A percentile compares a stretch with the other conserved stretches of the same genome.
Conservation (phyloP, 768 basidiomycete genomes). For the Imleria badia region DNA sequence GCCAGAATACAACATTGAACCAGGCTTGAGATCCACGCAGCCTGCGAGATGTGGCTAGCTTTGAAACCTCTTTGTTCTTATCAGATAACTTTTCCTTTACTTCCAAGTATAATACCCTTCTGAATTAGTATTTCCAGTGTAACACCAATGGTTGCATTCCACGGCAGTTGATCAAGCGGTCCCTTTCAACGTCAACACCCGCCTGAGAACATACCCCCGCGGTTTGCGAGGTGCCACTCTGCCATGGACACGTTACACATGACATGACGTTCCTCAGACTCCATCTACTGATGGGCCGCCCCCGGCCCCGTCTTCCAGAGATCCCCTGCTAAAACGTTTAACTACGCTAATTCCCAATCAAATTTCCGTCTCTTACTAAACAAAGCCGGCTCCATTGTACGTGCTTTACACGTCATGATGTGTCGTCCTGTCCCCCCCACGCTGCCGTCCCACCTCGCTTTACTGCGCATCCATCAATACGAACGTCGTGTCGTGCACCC, state of each 20-base stretch:
- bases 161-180: conserved; percentile 5
- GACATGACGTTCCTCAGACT: neutral
- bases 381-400: neutral
- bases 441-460: conserved; percentile 1
- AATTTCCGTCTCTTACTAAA: conserved; percentile 24
- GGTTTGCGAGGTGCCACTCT: neutral
- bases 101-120: neutral
- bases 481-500: conserved; percentile 1
- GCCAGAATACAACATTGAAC: neutral
- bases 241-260: conserved; percentile 1
- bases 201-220: neutral
- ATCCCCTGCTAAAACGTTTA: conserved; percentile 31
- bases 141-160: neutral
- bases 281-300: neutral
- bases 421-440: neutral
- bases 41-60: neutral
- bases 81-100: conserved; percentile 9
- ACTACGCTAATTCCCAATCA: conserved; percentile 33
- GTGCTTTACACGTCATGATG: conserved; percentile 23
- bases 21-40: conserved; percentile 3
- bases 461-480: neutral
- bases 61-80: conserved; percentile 8
- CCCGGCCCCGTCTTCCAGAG: conserved; percentile 19
- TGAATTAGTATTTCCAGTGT: neutral
- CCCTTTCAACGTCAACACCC: neutral